These are phyloP conservation scores for Caryocar brasiliense DNA, from an alignment of 441 rosid genomes.

Conservation along the genomic window DNA sequence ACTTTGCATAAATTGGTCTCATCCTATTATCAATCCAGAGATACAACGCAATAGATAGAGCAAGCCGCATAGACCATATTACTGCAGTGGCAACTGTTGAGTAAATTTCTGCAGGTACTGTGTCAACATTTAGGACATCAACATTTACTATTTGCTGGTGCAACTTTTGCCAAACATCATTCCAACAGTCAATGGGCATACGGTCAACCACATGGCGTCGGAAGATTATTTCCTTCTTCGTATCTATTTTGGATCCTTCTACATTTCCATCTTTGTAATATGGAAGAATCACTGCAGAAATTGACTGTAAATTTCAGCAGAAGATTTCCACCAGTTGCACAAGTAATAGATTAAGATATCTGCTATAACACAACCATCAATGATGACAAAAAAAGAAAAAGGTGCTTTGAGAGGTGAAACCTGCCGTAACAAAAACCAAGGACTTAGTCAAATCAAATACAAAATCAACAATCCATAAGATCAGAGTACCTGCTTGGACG, in stretches of 20 bases:
- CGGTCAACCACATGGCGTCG: constrained; percentile 82
- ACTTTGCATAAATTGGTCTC: constrained; percentile 86
- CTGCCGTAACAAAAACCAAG: no score
- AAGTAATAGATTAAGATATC: neutral
- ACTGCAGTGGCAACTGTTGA: constrained; percentile 80
- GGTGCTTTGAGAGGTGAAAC: neutral
- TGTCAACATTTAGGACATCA: constrained; percentile 63
- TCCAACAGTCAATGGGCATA: constrained; percentile 96
- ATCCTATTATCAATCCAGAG: constrained; percentile 67
- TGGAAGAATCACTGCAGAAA: constrained; percentile 71
- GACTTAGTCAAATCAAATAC: no score
- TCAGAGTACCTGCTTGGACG: no score
- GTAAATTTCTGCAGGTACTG: constrained; percentile 74
- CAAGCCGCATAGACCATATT: constrained; percentile 89
- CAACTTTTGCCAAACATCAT: constrained; percentile 88
- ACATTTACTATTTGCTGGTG: constrained; percentile 83
- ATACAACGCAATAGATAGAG: constrained; percentile 61
- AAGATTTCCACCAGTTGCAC: neutral
- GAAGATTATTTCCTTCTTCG: constrained; percentile 52
- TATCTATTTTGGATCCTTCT: constrained; percentile 27
- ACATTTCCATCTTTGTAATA: constrained; percentile 56
- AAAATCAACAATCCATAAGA: no score
- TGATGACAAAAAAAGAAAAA: neutral
- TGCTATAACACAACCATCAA: neutral
- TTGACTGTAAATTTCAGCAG: constrained; percentile 2